Conservation (phyloP, 768 basidiomycete genomes). For the Termitomyces heimii region DNA sequence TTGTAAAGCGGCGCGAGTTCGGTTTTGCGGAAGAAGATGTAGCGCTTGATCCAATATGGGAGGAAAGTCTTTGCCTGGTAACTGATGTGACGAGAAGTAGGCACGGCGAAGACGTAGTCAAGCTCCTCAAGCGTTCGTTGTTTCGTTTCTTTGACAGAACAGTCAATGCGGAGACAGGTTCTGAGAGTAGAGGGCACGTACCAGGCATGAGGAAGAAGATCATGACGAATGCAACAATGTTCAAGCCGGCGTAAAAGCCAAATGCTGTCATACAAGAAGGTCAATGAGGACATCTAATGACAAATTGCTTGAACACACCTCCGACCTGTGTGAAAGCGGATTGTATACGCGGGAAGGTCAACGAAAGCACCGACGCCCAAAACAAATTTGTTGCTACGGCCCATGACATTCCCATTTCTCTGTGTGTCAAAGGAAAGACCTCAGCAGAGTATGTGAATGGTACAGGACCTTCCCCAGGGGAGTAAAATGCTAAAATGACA, state of each 20-base stretch:
- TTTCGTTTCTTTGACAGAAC: conserved; percentile 35
- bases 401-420: conserved; percentile 62
- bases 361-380: conserved; percentile 48
- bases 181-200: conserved; percentile 18
- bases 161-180: neutral
- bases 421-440: conserved; percentile 79
- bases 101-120: conserved; percentile 48
- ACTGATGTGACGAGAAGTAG: conserved; percentile 33
- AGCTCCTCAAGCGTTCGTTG: conserved; percentile 47
- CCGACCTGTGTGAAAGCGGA: conserved; percentile 35
- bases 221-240: conserved; percentile 44
- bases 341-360: conserved; percentile 57
- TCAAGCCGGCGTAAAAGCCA: conserved; percentile 50
- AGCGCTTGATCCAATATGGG: conserved; percentile 47
- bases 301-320: conserved; percentile 15
- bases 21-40: conserved; percentile 32
- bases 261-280: conserved; percentile 30
- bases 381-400: conserved; percentile 46
- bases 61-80: conserved; percentile 41
- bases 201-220: conserved; percentile 53
- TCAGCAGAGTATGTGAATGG: conserved; percentile 91
- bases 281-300: neutral
- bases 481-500: conserved; percentile 48
- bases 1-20: conserved; percentile 42
- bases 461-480: conserved; percentile 85